Evolutionary conservation across 2,329 filamentous ascomycete species (phyloP).

Genomic region (Pyrenophora seminiperda): DNA sequence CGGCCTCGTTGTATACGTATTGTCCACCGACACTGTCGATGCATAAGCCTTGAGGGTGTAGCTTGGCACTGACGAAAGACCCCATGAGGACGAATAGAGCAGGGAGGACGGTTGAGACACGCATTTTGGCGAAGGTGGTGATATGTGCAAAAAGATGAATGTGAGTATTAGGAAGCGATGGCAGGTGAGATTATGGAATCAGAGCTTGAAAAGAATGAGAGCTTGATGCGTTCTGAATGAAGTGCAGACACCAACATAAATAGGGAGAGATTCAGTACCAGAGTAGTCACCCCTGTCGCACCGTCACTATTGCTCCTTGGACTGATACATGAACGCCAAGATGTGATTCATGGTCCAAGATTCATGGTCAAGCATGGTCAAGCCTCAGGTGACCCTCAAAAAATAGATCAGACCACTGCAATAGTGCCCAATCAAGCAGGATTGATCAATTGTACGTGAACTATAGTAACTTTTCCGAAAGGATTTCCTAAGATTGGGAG

Average conservation of each 20-base stretch:
- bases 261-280: not conserved
- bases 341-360: conserved; percentile 15
- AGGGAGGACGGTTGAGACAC: conserved; percentile 20
- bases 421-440: not conserved
- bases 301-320: not conserved
- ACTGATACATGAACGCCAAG: not conserved
- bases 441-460: not conserved
- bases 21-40: conserved; percentile 22
- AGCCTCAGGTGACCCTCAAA: too few relatives aligned
- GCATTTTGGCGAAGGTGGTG: conserved; percentile 23
- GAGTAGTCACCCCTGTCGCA: not conserved
- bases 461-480: not conserved
- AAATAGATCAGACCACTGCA: conserved; percentile 10
- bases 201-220: not conserved
- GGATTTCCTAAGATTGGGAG: not conserved
- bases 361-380: too few relatives aligned
- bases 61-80: conserved; percentile 24
- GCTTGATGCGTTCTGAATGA: not conserved
- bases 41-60: conserved; percentile 32
- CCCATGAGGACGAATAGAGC: conserved; percentile 16
- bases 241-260: not conserved
- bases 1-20: conserved; percentile 30
- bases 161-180: too few relatives aligned
- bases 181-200: not conserved
- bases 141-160: not conserved